Conservation (phyloP, 2,329 filamentous ascomycete genomes). For the Verticillium tricorpus region DNA sequence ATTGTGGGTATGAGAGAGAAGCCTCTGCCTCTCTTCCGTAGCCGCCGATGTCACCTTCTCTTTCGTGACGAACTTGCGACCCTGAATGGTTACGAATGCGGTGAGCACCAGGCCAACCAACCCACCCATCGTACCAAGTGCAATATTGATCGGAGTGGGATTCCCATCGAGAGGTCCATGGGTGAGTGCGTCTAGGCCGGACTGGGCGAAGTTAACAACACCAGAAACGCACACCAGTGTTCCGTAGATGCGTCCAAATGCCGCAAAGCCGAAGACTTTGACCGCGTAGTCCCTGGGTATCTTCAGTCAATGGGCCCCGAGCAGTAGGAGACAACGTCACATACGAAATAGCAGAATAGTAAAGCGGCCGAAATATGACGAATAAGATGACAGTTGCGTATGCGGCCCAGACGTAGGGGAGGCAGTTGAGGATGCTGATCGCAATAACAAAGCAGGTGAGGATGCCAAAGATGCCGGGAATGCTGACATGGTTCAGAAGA, state of each 20-base stretch:
- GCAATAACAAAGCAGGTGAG: slow-evolving; percentile 55
- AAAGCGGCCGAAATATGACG: slow-evolving; percentile 67
- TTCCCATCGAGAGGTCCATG: slow-evolving; percentile 57
- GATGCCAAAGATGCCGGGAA: slow-evolving; percentile 52
- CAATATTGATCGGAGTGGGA: slow-evolving; percentile 60
- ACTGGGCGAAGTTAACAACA: slow-evolving; percentile 66
- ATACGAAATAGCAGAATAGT: slow-evolving; percentile 68
- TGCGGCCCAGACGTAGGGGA: slow-evolving; percentile 56
- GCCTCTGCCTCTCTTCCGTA: too few relatives aligned
- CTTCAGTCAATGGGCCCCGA: not conserved
- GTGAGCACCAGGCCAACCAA: too few relatives aligned
- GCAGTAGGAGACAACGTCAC: slow-evolving; percentile 10
- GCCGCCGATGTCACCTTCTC: too few relatives aligned
- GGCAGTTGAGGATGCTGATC: slow-evolving; percentile 61
- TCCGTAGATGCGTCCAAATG: slow-evolving; percentile 76
- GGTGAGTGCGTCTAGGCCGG: slow-evolving; percentile 63
- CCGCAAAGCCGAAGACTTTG: slow-evolving; percentile 77
- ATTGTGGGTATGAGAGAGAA: too few relatives aligned
- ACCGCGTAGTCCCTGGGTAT: slow-evolving; percentile 59
- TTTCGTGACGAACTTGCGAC: too few relatives aligned
- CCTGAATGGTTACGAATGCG: too few relatives aligned
- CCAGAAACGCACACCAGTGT: slow-evolving; percentile 70
- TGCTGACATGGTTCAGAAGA: slow-evolving; percentile 62
- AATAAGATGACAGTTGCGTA: slow-evolving; percentile 67
- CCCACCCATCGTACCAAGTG: too few relatives aligned